A percentile compares a stretch with the other conserved stretches of the same genome.
Evolutionary conservation across 2,329 filamentous ascomycete species (phyloP).

Genomic region (Aspergillus texensis): DNA sequence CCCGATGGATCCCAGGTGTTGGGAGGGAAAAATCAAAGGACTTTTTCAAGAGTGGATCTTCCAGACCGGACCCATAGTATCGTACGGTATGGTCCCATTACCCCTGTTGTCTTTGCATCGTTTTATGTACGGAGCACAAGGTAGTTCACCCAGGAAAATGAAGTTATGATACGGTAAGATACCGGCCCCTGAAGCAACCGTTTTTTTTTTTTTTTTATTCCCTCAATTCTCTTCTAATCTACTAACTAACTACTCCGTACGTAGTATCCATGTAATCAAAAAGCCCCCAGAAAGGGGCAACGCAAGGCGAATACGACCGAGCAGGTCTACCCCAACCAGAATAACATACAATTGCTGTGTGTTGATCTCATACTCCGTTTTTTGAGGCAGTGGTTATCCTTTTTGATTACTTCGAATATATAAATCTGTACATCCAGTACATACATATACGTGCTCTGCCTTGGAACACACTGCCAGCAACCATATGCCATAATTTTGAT

Average conservation of each 20-base stretch:
- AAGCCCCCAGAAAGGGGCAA: neutral
- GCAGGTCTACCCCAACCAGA: neutral
- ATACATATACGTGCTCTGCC: neutral
- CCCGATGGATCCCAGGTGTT: neutral
- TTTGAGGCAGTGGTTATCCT: neutral
- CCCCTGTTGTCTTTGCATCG: neutral
- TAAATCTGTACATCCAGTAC: neutral
- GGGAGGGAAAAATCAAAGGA: neutral
- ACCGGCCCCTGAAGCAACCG: conserved; percentile 6
- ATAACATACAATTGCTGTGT: neutral
- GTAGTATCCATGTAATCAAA: neutral
- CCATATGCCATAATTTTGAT: neutral
- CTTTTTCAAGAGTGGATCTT: conserved; percentile 2
- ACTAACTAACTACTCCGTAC: no score
- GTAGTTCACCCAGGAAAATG: neutral
- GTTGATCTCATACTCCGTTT: neutral
- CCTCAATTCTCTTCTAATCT: neutral
- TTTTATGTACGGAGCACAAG: neutral
- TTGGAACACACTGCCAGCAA: no score
- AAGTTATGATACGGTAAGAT: conserved; percentile 8
- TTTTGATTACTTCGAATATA: neutral
- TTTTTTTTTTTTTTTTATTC: neutral
- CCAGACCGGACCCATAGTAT: neutral
- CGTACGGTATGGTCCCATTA: neutral
- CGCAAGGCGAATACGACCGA: neutral